Evolutionary conservation across 2,329 filamentous ascomycete genomes (phyloP), one percentile per base, ranked within the genome.

Genomic region (Eurotiales sp.): DNA sequence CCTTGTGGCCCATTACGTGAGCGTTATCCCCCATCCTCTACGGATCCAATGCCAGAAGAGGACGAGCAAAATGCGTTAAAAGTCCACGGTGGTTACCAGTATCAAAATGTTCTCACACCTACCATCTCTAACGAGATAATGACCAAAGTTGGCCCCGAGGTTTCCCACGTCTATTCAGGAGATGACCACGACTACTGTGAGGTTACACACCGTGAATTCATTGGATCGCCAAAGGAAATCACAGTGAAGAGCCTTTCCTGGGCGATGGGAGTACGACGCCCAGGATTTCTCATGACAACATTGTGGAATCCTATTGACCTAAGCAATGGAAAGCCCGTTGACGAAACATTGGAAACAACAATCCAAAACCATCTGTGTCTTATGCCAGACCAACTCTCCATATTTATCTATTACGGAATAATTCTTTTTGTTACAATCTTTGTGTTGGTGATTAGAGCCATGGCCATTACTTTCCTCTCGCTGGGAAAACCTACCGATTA

Each of bases 151-250:
- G 90, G 90, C 0, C 63, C 69, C 29, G 88, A 93, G 55, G 82
- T 97, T 11, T 78, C 83, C 3, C 87, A 93, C 58, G 87, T 91
- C 39, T 99, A 97, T 65, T 96, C 90, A 0, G 93, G 93, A 10
- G 93, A 99, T 61, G 93, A 99, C 64, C 93, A 99, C 72, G 93
- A 99, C 72, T 96, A 97, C 72, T 99, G 93, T 72, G 91, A 96
- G 63, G 74, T 97, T 6, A 78, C 85, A 0, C 93, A 99, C 68
- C 82, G 84, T 2, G 78, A 82, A 15, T 82, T 85, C 53, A 84
- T 84, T 56, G 79, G 78, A 29, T 73, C 76, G 0, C 79, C 77
- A 4, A 80, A 78, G 22, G 93, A 99, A 67, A 95, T 96, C 57
- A 99, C 93, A 0, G 90, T 97, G 61, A 99, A 99, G 73, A 91